These are phyloP conservation scores for Irpex lacteus DNA, from an alignment of 1,284 basidiomycete genomes.

Conservation along the genomic window DNA sequence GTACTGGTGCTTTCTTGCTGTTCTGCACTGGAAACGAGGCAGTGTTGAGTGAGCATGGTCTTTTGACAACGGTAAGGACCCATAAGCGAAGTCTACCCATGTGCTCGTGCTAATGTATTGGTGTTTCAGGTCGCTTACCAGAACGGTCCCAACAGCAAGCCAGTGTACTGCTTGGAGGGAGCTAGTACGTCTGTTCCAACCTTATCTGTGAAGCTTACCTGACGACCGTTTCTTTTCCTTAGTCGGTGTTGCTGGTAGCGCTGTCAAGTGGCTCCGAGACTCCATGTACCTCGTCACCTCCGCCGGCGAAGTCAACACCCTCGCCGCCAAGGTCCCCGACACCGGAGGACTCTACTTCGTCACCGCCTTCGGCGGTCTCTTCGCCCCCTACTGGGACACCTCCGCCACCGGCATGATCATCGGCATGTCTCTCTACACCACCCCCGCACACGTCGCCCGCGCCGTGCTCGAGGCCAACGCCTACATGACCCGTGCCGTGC, in stretches of 20 bases:
- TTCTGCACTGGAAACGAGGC: slow-evolving; percentile 92
- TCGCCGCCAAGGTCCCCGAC: slow-evolving; percentile 77
- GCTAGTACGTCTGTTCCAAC: slow-evolving; percentile 59
- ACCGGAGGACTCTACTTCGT: slow-evolving; percentile 98
- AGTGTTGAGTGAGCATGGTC: slow-evolving; percentile 82
- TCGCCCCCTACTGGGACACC: slow-evolving; percentile 93
- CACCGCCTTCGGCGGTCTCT: slow-evolving; percentile 90
- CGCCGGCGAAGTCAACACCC: slow-evolving; percentile 81
- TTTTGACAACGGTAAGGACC: slow-evolving; percentile 84
- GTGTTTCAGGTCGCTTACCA: slow-evolving; percentile 83
- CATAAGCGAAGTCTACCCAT: neutral
- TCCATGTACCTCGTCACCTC: slow-evolving; percentile 82
- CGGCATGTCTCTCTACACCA: slow-evolving; percentile 90
- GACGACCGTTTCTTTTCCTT: neutral
- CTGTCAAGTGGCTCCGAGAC: slow-evolving; percentile 96
- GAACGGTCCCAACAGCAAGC: slow-evolving; percentile 74
- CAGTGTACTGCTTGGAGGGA: slow-evolving; percentile 93
- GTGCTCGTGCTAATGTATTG: neutral
- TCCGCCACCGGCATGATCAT: slow-evolving; percentile 83
- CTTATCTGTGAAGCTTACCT: neutral
- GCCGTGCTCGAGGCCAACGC: slow-evolving; percentile 91
- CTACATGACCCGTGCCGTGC: slow-evolving; percentile 90
- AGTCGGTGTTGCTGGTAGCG: slow-evolving; percentile 94
- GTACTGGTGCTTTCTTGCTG: slow-evolving; percentile 93
- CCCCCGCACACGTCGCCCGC: slow-evolving; percentile 89